Conservation (phyloP, 2,329 filamentous ascomycete species). For the Ascochyta clinopodiicola region DNA sequence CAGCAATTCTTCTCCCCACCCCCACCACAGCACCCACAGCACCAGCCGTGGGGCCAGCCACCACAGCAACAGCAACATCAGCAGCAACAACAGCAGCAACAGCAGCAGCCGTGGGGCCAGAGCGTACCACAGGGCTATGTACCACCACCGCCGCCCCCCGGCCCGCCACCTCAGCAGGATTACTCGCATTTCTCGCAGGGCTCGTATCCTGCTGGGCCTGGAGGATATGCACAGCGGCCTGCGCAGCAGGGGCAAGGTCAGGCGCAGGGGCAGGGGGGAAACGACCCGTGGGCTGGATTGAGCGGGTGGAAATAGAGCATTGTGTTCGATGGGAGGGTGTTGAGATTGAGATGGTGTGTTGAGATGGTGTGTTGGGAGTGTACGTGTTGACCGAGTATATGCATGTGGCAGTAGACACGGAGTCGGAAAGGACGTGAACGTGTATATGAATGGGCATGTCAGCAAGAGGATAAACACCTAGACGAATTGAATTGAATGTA, state of each 20-base stretch:
- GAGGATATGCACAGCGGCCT: conserved; percentile 44
- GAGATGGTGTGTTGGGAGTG: too few species aligned
- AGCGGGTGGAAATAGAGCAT: conserved; percentile 68
- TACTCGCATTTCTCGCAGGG: conserved; percentile 58
- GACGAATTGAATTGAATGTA: too few species aligned
- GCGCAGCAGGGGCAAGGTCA: conserved; percentile 36
- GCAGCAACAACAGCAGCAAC: conserved; percentile 52
- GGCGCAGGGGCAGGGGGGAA: conserved; percentile 48
- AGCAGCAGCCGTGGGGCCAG: conserved; percentile 58
- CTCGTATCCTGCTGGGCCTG: conserved; percentile 58
- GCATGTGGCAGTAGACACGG: too few species aligned
- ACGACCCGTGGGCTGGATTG: conserved; percentile 74
- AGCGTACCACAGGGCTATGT: conserved; percentile 68
- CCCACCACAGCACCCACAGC: conserved; percentile 49
- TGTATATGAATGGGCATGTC: too few species aligned
- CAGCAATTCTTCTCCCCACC: conserved; percentile 62
- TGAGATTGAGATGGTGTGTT: too few species aligned
- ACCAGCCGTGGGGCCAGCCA: conserved; percentile 61
- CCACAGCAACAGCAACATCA: conserved; percentile 57
- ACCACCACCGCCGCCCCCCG: conserved; percentile 70
- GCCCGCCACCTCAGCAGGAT: conserved; percentile 62
- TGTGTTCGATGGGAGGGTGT: too few species aligned
- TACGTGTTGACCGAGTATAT: too few species aligned
- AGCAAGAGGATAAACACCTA: too few species aligned
- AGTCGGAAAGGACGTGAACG: too few species aligned